Conservation (phyloP, 2,329 filamentous ascomycete genomes). For the Xylaria multiplex region DNA sequence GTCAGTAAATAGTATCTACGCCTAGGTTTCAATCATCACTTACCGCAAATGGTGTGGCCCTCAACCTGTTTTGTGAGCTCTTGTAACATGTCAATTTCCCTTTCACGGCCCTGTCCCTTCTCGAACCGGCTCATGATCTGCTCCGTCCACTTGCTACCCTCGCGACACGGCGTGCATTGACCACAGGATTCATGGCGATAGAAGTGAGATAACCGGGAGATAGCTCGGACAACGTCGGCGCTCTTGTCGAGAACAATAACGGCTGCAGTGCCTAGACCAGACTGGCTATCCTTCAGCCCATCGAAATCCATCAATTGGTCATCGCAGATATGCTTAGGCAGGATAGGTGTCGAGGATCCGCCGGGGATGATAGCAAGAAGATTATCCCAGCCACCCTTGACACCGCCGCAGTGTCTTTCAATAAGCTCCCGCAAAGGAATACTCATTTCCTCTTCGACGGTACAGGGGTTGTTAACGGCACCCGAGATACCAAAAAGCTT, state of each 20-base stretch:
- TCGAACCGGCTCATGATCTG: constrained; percentile 99
- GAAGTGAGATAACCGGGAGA: constrained; percentile 92
- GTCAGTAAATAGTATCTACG: constrained; percentile 44
- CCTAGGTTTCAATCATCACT: constrained; percentile 48
- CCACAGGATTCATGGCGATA: constrained; percentile 99
- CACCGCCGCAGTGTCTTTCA: constrained; percentile 97
- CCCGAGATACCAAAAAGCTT: constrained; percentile 99
- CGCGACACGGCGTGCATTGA: constrained; percentile 98
- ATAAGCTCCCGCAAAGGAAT: constrained; percentile 96
- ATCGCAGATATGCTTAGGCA: constrained; percentile 90
- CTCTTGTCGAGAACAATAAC: constrained; percentile 99
- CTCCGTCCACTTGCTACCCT: constrained; percentile 98
- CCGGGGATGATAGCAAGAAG: constrained; percentile 94
- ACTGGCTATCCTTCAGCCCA: constrained; percentile 96
- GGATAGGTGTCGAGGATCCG: constrained; percentile 94
- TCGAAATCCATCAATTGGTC: constrained; percentile 99
- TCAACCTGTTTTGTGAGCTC: constrained; percentile 99
- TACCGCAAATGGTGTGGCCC: constrained; percentile 97
- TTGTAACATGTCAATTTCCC: constrained; percentile 99
- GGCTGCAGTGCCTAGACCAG: constrained; percentile 94
- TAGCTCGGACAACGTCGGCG: constrained; percentile 93
- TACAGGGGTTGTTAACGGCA: constrained; percentile 98
- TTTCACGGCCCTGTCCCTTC: constrained; percentile 84
- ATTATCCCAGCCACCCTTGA: constrained; percentile 97
- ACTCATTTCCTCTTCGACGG: constrained; percentile 99